Evolutionary conservation across 2,329 filamentous ascomycete genomes (phyloP).

Genomic region (Emergomyces pasteurianus): DNA sequence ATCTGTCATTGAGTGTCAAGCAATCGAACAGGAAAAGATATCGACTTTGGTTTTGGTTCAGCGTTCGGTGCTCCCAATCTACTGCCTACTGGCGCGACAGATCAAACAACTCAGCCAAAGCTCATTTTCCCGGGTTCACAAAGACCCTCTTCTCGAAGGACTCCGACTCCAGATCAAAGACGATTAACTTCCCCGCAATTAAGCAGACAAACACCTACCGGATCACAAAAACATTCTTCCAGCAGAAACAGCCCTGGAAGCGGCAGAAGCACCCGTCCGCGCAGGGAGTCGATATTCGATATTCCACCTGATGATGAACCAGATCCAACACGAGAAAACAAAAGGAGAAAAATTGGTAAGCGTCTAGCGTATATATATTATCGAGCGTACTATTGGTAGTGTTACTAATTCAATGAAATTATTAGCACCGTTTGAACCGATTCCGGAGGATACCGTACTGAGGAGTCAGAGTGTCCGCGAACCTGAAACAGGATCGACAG

Average conservation of each 20-base stretch:
- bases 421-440: constrained; percentile 3
- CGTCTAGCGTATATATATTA: not conserved
- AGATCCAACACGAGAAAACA: constrained; percentile 12
- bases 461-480: not conserved
- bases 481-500: not conserved
- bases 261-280: constrained; percentile 21
- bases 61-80: constrained; percentile 28
- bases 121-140: not conserved
- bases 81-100: constrained; percentile 14
- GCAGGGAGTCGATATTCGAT: constrained; percentile 25
- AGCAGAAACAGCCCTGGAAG: constrained; percentile 19
- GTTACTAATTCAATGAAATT: not conserved
- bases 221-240: constrained; percentile 9
- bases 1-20: constrained; percentile 18
- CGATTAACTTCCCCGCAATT: constrained; percentile 10
- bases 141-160: constrained; percentile 3
- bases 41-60: constrained; percentile 37
- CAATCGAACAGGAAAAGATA: constrained; percentile 35
- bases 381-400: not conserved
- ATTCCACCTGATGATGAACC: constrained; percentile 22
- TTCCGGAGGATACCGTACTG: constrained; percentile 9
- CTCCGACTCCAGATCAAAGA: constrained; percentile 7
- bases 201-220: constrained; percentile 11
- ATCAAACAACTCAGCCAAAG: constrained; percentile 6
- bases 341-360: constrained; percentile 12